Conservation (phyloP, 306 rosid species). For the Adenanthera pavonina region DNA sequence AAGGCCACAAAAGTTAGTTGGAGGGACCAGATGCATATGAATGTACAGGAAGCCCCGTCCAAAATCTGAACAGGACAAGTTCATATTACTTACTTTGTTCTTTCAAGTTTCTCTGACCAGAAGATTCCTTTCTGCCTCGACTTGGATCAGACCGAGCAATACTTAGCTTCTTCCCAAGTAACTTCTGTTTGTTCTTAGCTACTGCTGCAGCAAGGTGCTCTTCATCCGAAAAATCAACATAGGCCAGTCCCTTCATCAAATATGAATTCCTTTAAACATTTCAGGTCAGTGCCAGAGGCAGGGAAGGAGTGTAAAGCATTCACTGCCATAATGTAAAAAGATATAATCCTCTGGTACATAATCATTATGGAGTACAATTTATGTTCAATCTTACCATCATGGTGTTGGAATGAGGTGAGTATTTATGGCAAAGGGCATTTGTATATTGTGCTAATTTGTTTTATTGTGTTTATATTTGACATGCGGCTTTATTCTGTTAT, state of each 20-base stretch:
- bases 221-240: conserved; percentile 82
- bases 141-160: conserved; percentile 85
- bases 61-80: background rate
- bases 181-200: conserved; percentile 65
- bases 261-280: conserved; percentile 22
- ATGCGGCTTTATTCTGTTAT: too few relatives aligned
- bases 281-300: background rate
- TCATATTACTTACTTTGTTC: conserved; percentile 50
- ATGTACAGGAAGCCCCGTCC: background rate
- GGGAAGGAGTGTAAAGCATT: conserved; percentile 2
- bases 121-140: conserved; percentile 58
- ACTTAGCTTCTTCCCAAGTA: conserved; percentile 81
- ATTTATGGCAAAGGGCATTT: too few relatives aligned
- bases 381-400: conserved; percentile 4
- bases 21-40: conserved; percentile 8
- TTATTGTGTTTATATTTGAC: too few relatives aligned
- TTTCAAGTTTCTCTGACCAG: conserved; percentile 39
- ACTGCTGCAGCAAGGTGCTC: conserved; percentile 82
- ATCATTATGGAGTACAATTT: background rate
- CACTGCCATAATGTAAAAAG: conserved; percentile 15
- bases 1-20: conserved; percentile 9
- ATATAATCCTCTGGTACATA: background rate
- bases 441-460: too few relatives aligned
- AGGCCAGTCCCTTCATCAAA: conserved; percentile 83
- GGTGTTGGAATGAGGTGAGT: background rate